Percentiles rank a stretch among this genome's conserved stretches.
Conservation (phyloP, 73 alveolate species). For the Paramecium biaurelia region DNA sequence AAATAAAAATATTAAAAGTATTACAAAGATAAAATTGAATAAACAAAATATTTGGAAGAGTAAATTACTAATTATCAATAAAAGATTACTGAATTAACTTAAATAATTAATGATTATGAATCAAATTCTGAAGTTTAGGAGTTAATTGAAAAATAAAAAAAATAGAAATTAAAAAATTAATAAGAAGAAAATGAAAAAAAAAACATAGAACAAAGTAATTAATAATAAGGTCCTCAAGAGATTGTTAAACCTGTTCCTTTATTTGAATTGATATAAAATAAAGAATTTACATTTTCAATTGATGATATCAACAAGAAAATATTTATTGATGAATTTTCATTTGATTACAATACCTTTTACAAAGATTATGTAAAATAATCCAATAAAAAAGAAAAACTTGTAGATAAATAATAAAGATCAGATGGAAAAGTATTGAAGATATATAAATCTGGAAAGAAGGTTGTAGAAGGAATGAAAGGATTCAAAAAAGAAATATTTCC, state of each 20-base stretch:
- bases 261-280: background rate
- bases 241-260: background rate
- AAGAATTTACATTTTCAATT: background rate
- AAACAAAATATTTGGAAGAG: background rate
- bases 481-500: background rate
- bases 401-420: background rate
- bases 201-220: background rate
- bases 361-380: background rate
- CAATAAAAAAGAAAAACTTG: background rate
- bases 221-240: background rate
- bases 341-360: background rate
- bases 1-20: background rate
- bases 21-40: background rate
- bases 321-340: background rate
- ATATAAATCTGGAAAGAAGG: slow-evolving; percentile 9
- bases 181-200: background rate
- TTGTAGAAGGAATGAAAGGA: slow-evolving; percentile 2
- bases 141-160: background rate
- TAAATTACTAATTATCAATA: background rate
- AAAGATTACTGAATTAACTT: background rate
- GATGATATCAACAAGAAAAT: background rate
- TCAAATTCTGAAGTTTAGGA: background rate
- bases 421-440: background rate
- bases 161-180: background rate
- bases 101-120: background rate